Base-by-base conservation (phyloP, 192 early-diverging fungal species). In the Umbelopsis vinacea region DNA sequence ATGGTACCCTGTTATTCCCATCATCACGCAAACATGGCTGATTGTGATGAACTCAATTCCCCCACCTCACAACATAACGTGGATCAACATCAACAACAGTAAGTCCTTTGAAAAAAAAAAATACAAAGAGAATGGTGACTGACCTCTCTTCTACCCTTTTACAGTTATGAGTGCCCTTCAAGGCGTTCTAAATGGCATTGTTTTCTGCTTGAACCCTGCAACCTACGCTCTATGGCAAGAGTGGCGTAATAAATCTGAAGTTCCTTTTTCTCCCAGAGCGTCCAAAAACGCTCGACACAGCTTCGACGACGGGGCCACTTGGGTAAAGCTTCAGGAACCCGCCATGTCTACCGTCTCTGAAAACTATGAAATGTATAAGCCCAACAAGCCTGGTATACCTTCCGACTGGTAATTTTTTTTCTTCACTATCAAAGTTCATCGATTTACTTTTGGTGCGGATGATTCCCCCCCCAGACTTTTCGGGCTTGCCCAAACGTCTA, bases 21-120 rank as follows among this genome's bases (percentile, higher is more conserved):
- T 68, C 19, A 68, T 68, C 23, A 68, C 67, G 22, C 67, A 68
- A 68, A 68, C 67, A 29, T 68, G 67, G 67, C 67, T 68, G 5
- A 68, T 68, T 46, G 67, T 68, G 40, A 68, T 68, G 67, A 68
- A 68, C 21, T 26, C 40, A 4, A 38, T 68, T 14, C 67, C 67
- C 19, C 8, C 67, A 14, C 67, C 67, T 4, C 14, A 68, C 24
- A 68, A 68, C 26, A 19, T 68, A 8, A 5, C 67, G 0, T 68
- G 47, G 1, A 48, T 68, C 45, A 68, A 68, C 43, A n/a, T 68
- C 19, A 68, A 68, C 26, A 68, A 68, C 17, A 48, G 67, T 68
- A 46, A 46, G 67, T 67, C 3, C 29, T 29, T 46, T 68, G 43
- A 2, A n/a, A 4, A 68, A 0, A 0, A 21, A n/a, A 17, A 21